Conservation (phyloP, 805 yeast genomes). For the Candida peoriensis region DNA sequence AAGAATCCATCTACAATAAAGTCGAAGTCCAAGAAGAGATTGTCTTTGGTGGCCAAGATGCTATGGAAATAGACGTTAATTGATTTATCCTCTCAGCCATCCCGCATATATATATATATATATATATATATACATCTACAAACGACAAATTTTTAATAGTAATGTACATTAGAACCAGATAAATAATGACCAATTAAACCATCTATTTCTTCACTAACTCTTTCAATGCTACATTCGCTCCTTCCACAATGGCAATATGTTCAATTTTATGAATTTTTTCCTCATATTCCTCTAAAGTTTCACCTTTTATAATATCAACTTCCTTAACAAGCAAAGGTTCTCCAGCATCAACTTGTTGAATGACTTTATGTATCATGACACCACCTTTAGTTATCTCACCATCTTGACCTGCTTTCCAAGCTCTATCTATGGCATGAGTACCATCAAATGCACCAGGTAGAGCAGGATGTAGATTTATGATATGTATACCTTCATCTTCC, state of each 20-base stretch:
- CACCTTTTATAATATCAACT: constrained; percentile 64
- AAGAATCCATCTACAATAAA: constrained; percentile 57
- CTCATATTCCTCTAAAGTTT: constrained; percentile 76
- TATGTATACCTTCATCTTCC: constrained; percentile 56
- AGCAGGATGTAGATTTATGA: constrained; percentile 94
- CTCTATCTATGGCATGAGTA: constrained; percentile 93
- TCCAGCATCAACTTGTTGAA: constrained; percentile 92
- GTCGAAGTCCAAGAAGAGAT: constrained; percentile 67
- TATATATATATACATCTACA: no score
- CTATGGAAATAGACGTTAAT: constrained; percentile 46
- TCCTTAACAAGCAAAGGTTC: constrained; percentile 83
- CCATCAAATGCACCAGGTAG: constrained; percentile 97
- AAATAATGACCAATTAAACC: no score
- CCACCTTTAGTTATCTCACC: constrained; percentile 79
- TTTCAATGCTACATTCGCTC: constrained; percentile 58
- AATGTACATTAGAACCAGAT: no score
- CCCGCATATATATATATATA: no score
- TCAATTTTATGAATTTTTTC: constrained; percentile 76
- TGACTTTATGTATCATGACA: constrained; percentile 95
- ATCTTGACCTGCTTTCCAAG: constrained; percentile 91
- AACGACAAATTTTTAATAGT: no score
- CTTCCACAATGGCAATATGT: constrained; percentile 92
- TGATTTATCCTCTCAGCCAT: no score
- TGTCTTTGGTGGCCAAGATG: constrained; percentile 34
- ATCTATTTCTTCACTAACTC: constrained; percentile 15